Base-by-base conservation (phyloP, 805 yeast species). In the Cyberlindnera xishuangbannaensis region DNA sequence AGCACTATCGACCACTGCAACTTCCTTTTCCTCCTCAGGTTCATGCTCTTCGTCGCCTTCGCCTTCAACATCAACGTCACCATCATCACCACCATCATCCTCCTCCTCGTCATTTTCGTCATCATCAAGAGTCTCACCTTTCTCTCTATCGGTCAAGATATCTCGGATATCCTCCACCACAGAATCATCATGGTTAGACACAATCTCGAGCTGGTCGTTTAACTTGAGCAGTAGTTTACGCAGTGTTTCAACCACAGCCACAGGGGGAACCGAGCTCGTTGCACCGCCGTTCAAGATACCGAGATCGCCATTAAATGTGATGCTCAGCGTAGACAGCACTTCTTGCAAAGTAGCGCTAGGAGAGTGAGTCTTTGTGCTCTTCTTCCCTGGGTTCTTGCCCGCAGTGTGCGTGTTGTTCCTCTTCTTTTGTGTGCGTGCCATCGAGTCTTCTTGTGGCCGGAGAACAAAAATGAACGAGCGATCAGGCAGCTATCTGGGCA, bases 211-310 rank as follows among this genome's bases (percentile, higher is more conserved):
- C 31, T 56, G 61, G 14, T 46, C 55, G 46, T 61, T 63, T 39
- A 75, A 49, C 35, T 73, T 72, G 12, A 59, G 51, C 25, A 76
- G 51, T 5, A 65, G 56, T 35, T 65, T 65, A 32, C 44, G 31
- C 34, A 52, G 25, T 3, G 33, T 27, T 15, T 51, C 56, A 12
- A 52, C 28, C 1, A 27, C 25, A 1, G 33, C 6, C 15, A 62
- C 30, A 3, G 38, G 35, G 1, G 69, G 71, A 15, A 62, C 56
- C 6, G 71, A 65, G 2, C 69, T 58, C 0, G 73, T 62, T 6
- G 66, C 48, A 14, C 73, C 78, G 1, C 88, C 88, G 43, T 69
- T 77, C 16, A 81, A 55, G 33, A 73, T 55, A 2, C 87, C 87
- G 13, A 71, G 61, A 25, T 73, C 71, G 5, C 70, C 61, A 46